These are phyloP conservation scores for Xylariales sp. DNA, from an alignment of 2,329 filamentous ascomycete genomes.

Conservation along the genomic window DNA sequence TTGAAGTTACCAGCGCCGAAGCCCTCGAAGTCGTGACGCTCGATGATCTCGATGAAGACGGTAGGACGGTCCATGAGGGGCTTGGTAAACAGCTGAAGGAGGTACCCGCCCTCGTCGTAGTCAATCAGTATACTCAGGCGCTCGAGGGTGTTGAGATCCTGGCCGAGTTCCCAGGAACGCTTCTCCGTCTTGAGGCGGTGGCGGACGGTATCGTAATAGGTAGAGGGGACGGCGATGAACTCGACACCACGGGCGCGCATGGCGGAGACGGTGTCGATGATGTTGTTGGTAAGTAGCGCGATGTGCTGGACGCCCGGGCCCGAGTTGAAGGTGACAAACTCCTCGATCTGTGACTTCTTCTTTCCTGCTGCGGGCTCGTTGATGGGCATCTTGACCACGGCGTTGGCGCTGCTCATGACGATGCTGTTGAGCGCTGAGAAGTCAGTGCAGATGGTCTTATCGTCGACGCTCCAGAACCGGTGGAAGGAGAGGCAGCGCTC, in stretches of 20 bases:
- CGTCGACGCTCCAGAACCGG: conserved; percentile 97
- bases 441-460: conserved; percentile 91
- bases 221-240: conserved; percentile 89
- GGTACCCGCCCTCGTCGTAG: conserved; percentile 91
- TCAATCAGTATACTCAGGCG: conserved; percentile 89
- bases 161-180: conserved; percentile 73
- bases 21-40: conserved; percentile 88
- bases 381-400: conserved; percentile 96
- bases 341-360: conserved; percentile 94
- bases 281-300: conserved; percentile 83
- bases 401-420: conserved; percentile 89
- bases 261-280: conserved; percentile 79
- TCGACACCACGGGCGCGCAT: conserved; percentile 89
- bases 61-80: conserved; percentile 94
- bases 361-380: conserved; percentile 93
- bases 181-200: conserved; percentile 74
- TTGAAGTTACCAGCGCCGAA: conserved; percentile 98
- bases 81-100: conserved; percentile 82
- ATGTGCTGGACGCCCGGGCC: conserved; percentile 95
- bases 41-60: conserved; percentile 96
- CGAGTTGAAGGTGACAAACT: conserved; percentile 90
- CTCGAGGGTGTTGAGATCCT: conserved; percentile 83
- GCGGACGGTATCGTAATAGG: conserved; percentile 85
- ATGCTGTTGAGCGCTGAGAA: conserved; percentile 89
- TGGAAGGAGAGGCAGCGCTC: conserved; percentile 92